Percentiles rank a stretch among this genome's conserved stretches.
Conservation (phyloP, 2,329 filamentous ascomycete species). For the Fusarium dimerum region DNA sequence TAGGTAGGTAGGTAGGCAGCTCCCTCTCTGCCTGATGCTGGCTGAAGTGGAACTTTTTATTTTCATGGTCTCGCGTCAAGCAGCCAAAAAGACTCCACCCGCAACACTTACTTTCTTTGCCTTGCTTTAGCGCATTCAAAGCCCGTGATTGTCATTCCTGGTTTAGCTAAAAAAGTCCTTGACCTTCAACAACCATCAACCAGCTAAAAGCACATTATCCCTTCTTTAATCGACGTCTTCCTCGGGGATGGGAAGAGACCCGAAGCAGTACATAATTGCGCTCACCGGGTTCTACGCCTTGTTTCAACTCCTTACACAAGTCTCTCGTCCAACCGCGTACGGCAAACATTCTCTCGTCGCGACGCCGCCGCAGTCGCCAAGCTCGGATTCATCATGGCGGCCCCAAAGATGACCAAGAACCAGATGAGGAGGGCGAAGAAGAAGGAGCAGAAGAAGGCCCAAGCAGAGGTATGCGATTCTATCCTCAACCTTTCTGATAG, state of each 20-base stretch:
- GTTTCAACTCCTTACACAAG: constrained; percentile 39
- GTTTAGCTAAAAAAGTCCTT: not conserved
- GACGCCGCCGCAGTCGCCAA: constrained; percentile 26
- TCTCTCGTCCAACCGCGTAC: constrained; percentile 32
- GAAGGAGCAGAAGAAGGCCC: constrained; percentile 81
- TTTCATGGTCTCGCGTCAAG: constrained; percentile 10
- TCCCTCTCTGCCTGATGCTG: not conserved
- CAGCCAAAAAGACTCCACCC: constrained; percentile 12
- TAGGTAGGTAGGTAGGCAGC: not conserved
- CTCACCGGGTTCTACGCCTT: constrained; percentile 38
- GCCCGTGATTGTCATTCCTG: not conserved
- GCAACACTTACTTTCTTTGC: constrained; percentile 5
- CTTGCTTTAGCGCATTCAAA: constrained; percentile 12
- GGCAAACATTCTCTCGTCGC: constrained; percentile 28
- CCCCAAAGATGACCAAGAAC: constrained; percentile 85
- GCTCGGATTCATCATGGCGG: constrained; percentile 52
- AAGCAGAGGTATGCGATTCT: constrained; percentile 49
- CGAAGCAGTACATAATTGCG: constrained; percentile 38
- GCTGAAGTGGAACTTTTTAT: constrained; percentile 8
- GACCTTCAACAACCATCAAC: not conserved
- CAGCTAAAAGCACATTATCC: constrained; percentile 7
- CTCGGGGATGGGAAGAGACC: constrained; percentile 40
- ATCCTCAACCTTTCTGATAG: not conserved
- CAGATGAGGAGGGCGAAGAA: constrained; percentile 90
- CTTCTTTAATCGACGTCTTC: not conserved